Conservation (phyloP, 371 early-diverging fungal species). For the Lichtheimia hyalospora region DNA sequence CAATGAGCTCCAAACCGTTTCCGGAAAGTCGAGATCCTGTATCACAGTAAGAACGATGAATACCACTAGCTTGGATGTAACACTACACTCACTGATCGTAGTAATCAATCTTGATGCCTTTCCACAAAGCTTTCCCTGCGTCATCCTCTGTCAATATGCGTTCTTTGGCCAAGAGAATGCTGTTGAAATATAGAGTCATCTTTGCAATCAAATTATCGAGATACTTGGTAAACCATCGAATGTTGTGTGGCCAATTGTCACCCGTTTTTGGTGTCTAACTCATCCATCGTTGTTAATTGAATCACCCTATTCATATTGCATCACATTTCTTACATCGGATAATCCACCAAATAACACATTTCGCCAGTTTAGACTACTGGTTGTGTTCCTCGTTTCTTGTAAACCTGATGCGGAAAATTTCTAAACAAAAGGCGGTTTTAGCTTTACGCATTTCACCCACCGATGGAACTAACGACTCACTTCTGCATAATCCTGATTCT, state of each 20-base stretch:
- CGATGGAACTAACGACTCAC: slow-evolving; percentile 13
- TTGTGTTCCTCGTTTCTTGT: no score
- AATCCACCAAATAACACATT: slow-evolving; percentile 6
- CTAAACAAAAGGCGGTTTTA: no score
- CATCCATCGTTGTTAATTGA: slow-evolving; percentile 4
- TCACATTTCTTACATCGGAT: slow-evolving; percentile 3
- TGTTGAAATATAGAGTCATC: slow-evolving; percentile 65
- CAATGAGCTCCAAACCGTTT: slow-evolving; percentile 55
- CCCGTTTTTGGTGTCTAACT: slow-evolving; percentile 23
- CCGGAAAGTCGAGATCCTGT: slow-evolving; percentile 56
- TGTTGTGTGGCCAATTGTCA: slow-evolving; percentile 51
- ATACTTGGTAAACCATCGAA: slow-evolving; percentile 58
- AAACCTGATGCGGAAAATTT: no score
- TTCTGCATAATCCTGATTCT: slow-evolving; percentile 55
- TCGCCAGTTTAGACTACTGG: slow-evolving; percentile 1
- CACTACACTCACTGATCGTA: slow-evolving; percentile 52
- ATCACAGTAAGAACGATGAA: background rate
- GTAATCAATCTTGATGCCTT: slow-evolving; percentile 53
- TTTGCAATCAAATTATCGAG: slow-evolving; percentile 57
- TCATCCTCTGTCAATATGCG: slow-evolving; percentile 50
- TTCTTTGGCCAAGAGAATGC: slow-evolving; percentile 56
- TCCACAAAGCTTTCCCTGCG: slow-evolving; percentile 56
- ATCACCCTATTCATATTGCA: background rate
- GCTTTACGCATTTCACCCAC: no score
- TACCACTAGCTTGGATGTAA: background rate